Base-by-base conservation (phyloP, 2,329 filamentous ascomycete species). In the Penicillium oxalicum region DNA sequence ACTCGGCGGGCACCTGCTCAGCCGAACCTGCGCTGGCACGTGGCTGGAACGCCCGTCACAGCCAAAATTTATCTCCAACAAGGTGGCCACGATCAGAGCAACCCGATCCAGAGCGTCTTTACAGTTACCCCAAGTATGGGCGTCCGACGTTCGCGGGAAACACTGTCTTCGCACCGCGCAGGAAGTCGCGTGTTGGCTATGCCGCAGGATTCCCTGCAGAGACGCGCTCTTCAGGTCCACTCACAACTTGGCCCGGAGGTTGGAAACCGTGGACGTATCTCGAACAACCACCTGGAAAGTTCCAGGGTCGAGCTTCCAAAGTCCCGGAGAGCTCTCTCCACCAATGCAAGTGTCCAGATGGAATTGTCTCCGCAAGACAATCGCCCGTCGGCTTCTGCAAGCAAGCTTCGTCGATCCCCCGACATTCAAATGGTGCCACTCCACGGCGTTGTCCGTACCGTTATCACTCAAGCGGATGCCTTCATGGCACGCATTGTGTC, bases 21-120 rank as follows among this genome's bases (percentile, higher is more conserved):
- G 12, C 12, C 54, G 11, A 42, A 28, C 9, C 33, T 48, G 35
- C 48, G 52, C 47, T 51, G 47, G 50, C 44, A 47, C 27, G 9
- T 36, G 9, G 36, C 48, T 13, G 42, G 45, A 4, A 33, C 33
- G 26, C 29, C 37, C 11, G 32, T 27, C 9, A 36, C 44, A 13
- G 35, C 28, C 34, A 28, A 34, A 12, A 4, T 28, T 35, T 27
- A 13, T 26, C 29, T 26, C 33, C 45, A 13, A 32, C 32, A 6
- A 34, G 18, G 28, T 33, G 27, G 12, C 32, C 42, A 36, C 9
- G 25, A 43, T 27, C 34, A 32, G 25, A 7, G 12, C 38, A 40
- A 26, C 42, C 42, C 42, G 27, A 47, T 38, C 34, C 48, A 40
- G 9, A 28, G 8, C 9, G 28, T 40, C 26, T n/a, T 43, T 9